Evolutionary conservation across 345 rosid genomes (phyloP), one percentile per base, ranked within the genome.

Genomic region (Salix caprea): DNA sequence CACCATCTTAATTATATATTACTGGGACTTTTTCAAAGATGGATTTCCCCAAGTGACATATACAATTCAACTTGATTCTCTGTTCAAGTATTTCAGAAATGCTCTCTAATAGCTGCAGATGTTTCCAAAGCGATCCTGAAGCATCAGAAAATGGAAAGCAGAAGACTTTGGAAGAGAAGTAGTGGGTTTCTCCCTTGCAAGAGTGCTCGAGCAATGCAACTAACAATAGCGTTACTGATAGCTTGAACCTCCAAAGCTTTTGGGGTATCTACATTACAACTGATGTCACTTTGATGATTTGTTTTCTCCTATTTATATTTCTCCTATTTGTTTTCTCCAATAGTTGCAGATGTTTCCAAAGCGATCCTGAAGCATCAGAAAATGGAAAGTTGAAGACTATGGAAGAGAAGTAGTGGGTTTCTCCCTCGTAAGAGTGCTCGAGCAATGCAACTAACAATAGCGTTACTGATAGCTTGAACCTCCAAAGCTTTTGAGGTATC

Each of bases 71-170:
- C 60, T 52, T 52, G 11, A 52, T 19, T 19, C 60, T 52, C 4
- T 52, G 3, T 80, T 70, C 70, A 90, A 90, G 88, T 71, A 26
- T 88, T 72, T 2, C 90, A 77, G 62, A 85, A 84, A 60, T 87
- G 86, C 2, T 88, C 91, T 36, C 83, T 84, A 6, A 68, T 30
- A 37, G 81, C 82, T 15, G 40, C 37, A 3, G 89, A 87, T 60
- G 39, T 90, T 76, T 88, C 93, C 2, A 79, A 72, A 69, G 90
- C 87, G 34, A 87, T 90, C 64, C 56, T 90, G 60, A 46, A 65
- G 56, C 69, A 34, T 82, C 85, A 4, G 1, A 90, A 67, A 69
- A 79, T 8, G 90, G 93, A 34, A 69, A n/a, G 16, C 71, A 87
- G 14, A 69, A 78, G 54, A 1, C 1, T 2, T 44, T 87, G 54